phyloP scores from a whole-genome alignment of 495 filamentous ascomycete species.

The Pyrenula aspistea region DNA sequence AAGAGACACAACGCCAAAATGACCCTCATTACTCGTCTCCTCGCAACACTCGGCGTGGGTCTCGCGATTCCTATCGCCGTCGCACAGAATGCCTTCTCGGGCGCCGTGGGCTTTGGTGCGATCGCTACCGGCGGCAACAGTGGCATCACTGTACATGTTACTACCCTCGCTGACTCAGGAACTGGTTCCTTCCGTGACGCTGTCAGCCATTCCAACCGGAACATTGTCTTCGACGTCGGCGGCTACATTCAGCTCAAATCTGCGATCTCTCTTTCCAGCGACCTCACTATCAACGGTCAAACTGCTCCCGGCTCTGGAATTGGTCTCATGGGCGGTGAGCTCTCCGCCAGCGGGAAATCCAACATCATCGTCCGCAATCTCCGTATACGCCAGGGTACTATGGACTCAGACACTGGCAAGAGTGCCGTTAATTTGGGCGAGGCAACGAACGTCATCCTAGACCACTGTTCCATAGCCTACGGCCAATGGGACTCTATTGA shows the following conservation, averaged over 20 bases:
- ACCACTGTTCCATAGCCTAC: conserved; percentile 24
- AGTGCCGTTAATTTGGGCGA: conserved; percentile 24
- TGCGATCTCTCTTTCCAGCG: conserved; percentile 18
- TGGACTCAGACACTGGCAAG: conserved; percentile 22
- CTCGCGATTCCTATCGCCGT: conserved; percentile 6
- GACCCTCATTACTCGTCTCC: background rate
- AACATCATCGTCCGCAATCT: conserved; percentile 27
- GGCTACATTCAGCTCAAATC: conserved; percentile 21
- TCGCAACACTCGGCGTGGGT: conserved; percentile 5
- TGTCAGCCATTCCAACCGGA: conserved; percentile 21
- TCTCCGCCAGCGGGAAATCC: conserved; percentile 20
- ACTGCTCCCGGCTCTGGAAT: conserved; percentile 25
- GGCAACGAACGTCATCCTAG: conserved; percentile 25
- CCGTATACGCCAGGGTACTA: conserved; percentile 23
- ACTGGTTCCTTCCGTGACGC: conserved; percentile 28
- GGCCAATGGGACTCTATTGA: conserved; percentile 23
- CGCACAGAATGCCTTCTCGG: conserved; percentile 20
- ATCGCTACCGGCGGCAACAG: conserved; percentile 23
- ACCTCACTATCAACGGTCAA: conserved; percentile 26
- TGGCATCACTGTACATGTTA: conserved; percentile 23
- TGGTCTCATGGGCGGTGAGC: conserved; percentile 19
- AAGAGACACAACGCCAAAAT: background rate
- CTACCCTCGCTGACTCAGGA: conserved; percentile 23
- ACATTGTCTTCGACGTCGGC: conserved; percentile 25
- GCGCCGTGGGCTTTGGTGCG: conserved; percentile 27